phyloP scores from a whole-genome alignment of 257 asterid genomes.

The Salvia rosmarinus region DNA sequence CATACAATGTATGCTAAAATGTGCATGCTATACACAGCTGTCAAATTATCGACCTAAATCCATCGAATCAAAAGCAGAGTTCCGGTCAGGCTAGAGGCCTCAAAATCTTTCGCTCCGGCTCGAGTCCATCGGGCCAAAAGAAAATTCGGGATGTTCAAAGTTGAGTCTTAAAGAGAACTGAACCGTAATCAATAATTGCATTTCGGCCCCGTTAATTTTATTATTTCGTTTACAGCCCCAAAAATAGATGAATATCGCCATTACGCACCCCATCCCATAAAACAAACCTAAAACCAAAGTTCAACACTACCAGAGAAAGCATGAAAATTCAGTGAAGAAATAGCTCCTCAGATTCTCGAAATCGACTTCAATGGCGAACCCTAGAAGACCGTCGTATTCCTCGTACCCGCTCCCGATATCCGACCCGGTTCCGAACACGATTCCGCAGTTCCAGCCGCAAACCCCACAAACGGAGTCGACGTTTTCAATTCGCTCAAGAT shows the following conservation, averaged over 20 bases:
- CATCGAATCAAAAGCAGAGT: too few relatives aligned
- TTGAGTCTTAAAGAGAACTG: too few relatives aligned
- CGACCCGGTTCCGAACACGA: constrained; percentile 33
- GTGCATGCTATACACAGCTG: too few relatives aligned
- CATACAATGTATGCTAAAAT: too few relatives aligned
- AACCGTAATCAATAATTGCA: background rate
- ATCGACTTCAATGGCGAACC: constrained; percentile 67
- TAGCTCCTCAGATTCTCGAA: background rate
- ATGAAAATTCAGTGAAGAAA: background rate
- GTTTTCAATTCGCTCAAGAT: constrained; percentile 56
- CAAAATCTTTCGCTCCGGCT: too few relatives aligned
- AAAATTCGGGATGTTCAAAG: too few relatives aligned
- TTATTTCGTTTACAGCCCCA: background rate
- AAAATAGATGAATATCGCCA: background rate
- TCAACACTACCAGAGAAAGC: background rate
- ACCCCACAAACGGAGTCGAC: constrained; percentile 44
- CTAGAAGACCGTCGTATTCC: constrained; percentile 68
- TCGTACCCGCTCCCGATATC: constrained; percentile 63
- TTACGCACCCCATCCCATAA: background rate
- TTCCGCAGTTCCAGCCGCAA: constrained; percentile 57
- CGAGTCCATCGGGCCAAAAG: too few relatives aligned
- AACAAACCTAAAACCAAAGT: background rate
- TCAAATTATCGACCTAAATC: too few relatives aligned
- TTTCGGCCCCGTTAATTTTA: background rate
- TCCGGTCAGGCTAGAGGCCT: too few relatives aligned